Conservation (phyloP, 495 filamentous ascomycete species). For the Xylaria flabelliformis region DNA sequence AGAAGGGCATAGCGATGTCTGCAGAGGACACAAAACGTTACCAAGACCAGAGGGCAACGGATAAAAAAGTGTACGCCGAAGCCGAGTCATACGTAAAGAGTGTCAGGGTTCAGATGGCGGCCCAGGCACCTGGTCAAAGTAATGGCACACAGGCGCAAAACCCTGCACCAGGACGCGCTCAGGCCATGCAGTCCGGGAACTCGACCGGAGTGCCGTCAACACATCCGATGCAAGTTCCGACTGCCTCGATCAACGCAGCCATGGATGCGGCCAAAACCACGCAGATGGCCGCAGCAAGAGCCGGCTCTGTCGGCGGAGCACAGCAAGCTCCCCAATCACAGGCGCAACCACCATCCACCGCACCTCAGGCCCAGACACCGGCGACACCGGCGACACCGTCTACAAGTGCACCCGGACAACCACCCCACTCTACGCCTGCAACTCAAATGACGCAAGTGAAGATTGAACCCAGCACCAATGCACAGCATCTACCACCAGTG, state of each 20-base stretch:
- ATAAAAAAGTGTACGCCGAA: constrained; percentile 44
- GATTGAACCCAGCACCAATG: constrained; percentile 47
- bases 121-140: constrained; percentile 19
- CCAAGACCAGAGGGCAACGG: constrained; percentile 37
- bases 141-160: constrained; percentile 34
- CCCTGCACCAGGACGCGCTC: constrained; percentile 30
- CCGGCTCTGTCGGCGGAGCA: constrained; percentile 31
- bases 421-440: constrained; percentile 39
- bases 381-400: constrained; percentile 47
- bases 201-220: constrained; percentile 27
- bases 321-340: constrained; percentile 36
- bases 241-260: constrained; percentile 52
- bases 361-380: constrained; percentile 32
- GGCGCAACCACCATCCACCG: constrained; percentile 32
- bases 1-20: constrained; percentile 39
- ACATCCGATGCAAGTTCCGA: constrained; percentile 37
- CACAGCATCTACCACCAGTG: constrained; percentile 49
- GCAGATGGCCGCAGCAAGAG: constrained; percentile 46
- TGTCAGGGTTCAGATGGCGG: constrained; percentile 40
- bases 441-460: constrained; percentile 37
- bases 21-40: constrained; percentile 44
- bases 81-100: constrained; percentile 42
- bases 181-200: constrained; percentile 35
- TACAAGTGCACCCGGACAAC: constrained; percentile 41
- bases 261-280: constrained; percentile 61